Base-by-base conservation (phyloP, 805 yeast genomes). In the Teunomyces tritomae region DNA sequence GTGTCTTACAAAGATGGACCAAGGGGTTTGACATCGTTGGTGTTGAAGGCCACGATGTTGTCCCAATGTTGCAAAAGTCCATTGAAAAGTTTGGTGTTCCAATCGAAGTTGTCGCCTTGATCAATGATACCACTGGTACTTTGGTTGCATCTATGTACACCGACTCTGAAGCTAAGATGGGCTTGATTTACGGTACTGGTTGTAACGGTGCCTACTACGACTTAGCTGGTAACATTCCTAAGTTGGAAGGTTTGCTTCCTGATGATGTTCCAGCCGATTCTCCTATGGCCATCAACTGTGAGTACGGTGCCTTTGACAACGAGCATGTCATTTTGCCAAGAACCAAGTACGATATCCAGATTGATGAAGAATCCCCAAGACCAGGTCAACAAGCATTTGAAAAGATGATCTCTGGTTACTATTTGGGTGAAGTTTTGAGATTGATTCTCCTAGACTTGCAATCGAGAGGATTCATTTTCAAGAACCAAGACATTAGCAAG, bases 101-200 rank as follows among this genome's bases (percentile, higher is more conserved):
- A 54, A 87, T 91, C 59, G 78, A 82, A 41, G 95, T 92, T 49
- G 90, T 89, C 53, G 96, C 98, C 43, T 76, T 92, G 64, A 92
- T 92, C 70, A 92, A 91, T 72, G 99, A 92, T 69, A 92, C 99
- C 55, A 89, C 97, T 43, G 99, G 98, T 67, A 92, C 99, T 40
- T 76, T 92, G 61, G 96, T 92, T 52, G 98, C 98, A 29, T 90
- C 97, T 43, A 83, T 86, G 78, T 92, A 92, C 74, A 80, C 95
- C 45, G 96, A 92, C 65, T 82, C 92, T 32, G 83, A 82, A 58
- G 84, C 96, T 55, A 84, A 85, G 70, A 87, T 91, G 92, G 99
- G 99, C 50, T 81, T 89, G 63, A 92, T 92, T 59, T 92, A 90
- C 66, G 99, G 98, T 65, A 92, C 98, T 43, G 98, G 98, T 57